phyloP scores from a whole-genome alignment of 148 eudicot genomes.

The Arctostaphylos glauca region DNA sequence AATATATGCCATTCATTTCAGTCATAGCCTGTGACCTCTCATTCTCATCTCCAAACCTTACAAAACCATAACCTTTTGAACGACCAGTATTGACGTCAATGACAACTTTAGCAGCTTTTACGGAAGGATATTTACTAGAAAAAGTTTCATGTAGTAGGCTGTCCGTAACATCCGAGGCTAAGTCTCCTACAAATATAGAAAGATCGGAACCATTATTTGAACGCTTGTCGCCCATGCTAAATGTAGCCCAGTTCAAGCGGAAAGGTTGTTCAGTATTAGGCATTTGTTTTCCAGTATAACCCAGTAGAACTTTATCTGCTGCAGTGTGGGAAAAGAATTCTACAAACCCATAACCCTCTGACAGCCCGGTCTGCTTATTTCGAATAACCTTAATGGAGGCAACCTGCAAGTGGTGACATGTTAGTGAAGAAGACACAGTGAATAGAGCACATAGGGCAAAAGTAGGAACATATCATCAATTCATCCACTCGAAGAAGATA shows the following conservation, averaged over 20 bases:
- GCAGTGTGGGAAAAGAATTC: slow-evolving; percentile 67
- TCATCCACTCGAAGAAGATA: neutral
- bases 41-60: slow-evolving; percentile 90
- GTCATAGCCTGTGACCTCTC: slow-evolving; percentile 87
- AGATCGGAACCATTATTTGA: slow-evolving; percentile 78
- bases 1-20: slow-evolving; percentile 90
- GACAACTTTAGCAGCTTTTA: slow-evolving; percentile 96
- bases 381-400: slow-evolving; percentile 79
- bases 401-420: slow-evolving; percentile 41
- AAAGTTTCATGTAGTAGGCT: slow-evolving; percentile 71
- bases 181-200: slow-evolving; percentile 97
- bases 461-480: neutral
- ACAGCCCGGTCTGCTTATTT: slow-evolving; percentile 73
- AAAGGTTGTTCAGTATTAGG: slow-evolving; percentile 81
- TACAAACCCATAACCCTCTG: slow-evolving; percentile 98
- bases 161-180: slow-evolving; percentile 96
- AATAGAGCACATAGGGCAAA: neutral
- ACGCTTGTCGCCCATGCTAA: slow-evolving; percentile 92
- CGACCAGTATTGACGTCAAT: slow-evolving; percentile 89
- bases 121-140: slow-evolving; percentile 75
- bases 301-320: slow-evolving; percentile 78
- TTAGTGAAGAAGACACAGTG: slow-evolving; percentile 3
- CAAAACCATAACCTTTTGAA: slow-evolving; percentile 95
- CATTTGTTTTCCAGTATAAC: slow-evolving; percentile 56
- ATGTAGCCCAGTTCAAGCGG: slow-evolving; percentile 92